Percentiles rank a stretch among this genome's conserved stretches.
phyloP scores from a whole-genome alignment of 2,329 filamentous ascomycete genomes.

The Colletotrichum agaves region DNA sequence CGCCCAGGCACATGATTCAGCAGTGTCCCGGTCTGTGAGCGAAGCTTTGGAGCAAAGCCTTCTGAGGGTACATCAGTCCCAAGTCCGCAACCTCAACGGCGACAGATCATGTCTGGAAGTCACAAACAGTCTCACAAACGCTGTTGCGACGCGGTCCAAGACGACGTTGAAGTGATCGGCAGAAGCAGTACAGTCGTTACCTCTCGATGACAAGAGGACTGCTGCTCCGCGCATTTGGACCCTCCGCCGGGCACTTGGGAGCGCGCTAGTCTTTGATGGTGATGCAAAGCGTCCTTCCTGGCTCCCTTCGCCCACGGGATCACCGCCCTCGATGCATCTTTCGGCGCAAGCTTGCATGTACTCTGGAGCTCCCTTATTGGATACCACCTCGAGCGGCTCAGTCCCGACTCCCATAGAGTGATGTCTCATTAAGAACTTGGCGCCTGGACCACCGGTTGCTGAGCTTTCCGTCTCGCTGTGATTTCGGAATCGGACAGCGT shows the following conservation, averaged over 20 bases:
- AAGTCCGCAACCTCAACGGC: conserved; percentile 16
- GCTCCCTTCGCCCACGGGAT: conserved; percentile 17
- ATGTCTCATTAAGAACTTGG: conserved; percentile 24
- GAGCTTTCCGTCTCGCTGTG: conserved; percentile 9
- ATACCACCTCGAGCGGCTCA: not conserved
- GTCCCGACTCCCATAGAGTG: conserved; percentile 7
- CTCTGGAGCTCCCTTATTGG: conserved; percentile 18
- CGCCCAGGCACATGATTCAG: conserved; percentile 10
- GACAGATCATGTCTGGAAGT: conserved; percentile 17
- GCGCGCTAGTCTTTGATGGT: conserved; percentile 10
- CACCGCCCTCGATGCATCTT: conserved; percentile 32
- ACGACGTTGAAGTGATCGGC: conserved; percentile 14
- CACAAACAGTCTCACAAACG: conserved; percentile 14
- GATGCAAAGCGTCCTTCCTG: conserved; percentile 29
- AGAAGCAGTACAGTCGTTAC: not conserved
- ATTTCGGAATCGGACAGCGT: not conserved
- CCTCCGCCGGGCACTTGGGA: not conserved
- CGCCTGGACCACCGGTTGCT: not conserved
- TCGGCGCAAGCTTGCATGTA: conserved; percentile 23
- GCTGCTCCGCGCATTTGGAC: not conserved
- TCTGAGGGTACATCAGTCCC: not conserved
- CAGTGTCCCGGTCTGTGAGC: conserved; percentile 27
- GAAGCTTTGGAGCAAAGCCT: not conserved
- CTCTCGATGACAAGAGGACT: conserved; percentile 7
- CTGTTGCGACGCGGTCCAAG: conserved; percentile 20